phyloP scores from a whole-genome alignment of 768 basidiomycete species.

The Leccinum variicolor region DNA sequence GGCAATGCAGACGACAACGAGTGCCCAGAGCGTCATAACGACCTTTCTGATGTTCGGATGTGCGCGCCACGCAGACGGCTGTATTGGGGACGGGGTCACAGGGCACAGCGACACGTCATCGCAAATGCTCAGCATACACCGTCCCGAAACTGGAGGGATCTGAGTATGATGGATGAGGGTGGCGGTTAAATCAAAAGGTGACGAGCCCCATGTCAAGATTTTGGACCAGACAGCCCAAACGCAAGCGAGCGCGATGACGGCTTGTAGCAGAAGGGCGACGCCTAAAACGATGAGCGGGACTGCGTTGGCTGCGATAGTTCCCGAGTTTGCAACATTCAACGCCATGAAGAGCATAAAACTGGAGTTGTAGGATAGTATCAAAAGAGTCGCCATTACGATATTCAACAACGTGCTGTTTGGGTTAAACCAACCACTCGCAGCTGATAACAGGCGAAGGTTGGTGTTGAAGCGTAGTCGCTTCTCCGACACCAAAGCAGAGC shows the following conservation, averaged over 20 bases:
- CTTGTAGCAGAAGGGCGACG: constrained; percentile 22
- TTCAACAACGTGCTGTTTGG: constrained; percentile 25
- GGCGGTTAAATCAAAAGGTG: constrained; percentile 29
- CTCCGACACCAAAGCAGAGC: constrained; percentile 25
- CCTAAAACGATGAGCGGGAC: constrained; percentile 30
- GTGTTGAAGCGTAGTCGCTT: constrained; percentile 25
- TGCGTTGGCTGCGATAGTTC: not conserved
- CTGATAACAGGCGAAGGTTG: constrained; percentile 28
- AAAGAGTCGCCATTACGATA: constrained; percentile 22
- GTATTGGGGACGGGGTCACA: constrained; percentile 7
- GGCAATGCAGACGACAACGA: constrained; percentile 16
- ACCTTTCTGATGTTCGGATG: constrained; percentile 22
- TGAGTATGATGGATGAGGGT: constrained; percentile 28
- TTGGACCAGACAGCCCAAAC: constrained; percentile 14
- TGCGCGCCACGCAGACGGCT: constrained; percentile 29
- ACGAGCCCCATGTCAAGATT: constrained; percentile 33
- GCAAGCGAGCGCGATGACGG: constrained; percentile 22
- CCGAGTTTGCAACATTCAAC: no score
- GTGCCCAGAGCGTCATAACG: constrained; percentile 20
- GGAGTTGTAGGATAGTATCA: constrained; percentile 29
- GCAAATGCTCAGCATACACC: constrained; percentile 25
- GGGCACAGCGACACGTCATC: constrained; percentile 9
- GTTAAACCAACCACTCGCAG: constrained; percentile 15
- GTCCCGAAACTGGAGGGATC: constrained; percentile 16
- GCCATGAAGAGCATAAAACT: constrained; percentile 3